These are phyloP conservation scores for Pichia cephalocereana DNA, from an alignment of 805 yeast genomes.

Conservation along the genomic window DNA sequence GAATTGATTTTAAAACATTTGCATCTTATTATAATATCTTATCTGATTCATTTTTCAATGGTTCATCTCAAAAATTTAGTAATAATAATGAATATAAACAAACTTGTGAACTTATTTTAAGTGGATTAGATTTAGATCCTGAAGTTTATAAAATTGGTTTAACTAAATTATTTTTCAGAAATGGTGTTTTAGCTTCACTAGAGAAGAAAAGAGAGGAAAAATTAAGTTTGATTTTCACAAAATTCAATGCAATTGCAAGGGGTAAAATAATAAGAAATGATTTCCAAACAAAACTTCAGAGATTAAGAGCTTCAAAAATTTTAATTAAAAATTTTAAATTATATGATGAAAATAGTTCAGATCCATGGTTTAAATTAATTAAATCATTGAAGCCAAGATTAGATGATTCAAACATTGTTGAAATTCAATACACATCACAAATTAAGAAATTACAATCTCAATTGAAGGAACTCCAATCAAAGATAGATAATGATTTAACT, in stretches of 20 bases:
- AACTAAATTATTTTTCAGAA: conserved; percentile 65
- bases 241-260: conserved; percentile 55
- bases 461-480: conserved; percentile 38
- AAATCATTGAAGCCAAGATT: conserved; percentile 62
- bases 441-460: conserved; percentile 49
- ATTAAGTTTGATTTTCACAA: conserved; percentile 44
- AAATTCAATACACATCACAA: conserved; percentile 45
- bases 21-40: conserved; percentile 66
- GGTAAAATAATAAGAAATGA: conserved; percentile 52
- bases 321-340: conserved; percentile 52
- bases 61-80: conserved; percentile 1
- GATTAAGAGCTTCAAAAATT: conserved; percentile 61
- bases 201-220: conserved; percentile 69
- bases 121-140: conserved; percentile 50
- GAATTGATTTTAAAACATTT: conserved; percentile 78
- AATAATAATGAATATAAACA: conserved; percentile 42
- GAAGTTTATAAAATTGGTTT: conserved; percentile 59
- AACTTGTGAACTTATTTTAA: conserved; percentile 59
- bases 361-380: conserved; percentile 76
- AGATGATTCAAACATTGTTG: conserved; percentile 29
- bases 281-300: conserved; percentile 40
- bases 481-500: conserved; percentile 18
- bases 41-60: conserved; percentile 10
- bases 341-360: conserved; percentile 38
- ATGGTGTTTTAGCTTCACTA: conserved; percentile 68